Evolutionary conservation across 75 land plant species (phyloP).

Genomic region (Gnetum montanum): DNA sequence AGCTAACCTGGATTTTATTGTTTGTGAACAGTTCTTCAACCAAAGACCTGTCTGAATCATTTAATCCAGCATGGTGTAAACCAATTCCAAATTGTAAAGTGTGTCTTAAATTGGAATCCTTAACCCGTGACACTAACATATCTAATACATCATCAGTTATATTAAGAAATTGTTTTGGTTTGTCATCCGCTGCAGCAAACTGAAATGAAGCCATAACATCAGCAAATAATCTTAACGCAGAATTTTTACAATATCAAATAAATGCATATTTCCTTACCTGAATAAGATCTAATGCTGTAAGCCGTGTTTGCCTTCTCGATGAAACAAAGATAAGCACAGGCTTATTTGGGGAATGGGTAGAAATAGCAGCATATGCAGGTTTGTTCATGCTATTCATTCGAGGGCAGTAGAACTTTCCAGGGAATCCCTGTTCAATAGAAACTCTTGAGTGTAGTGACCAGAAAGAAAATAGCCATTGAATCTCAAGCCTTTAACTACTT

Average conservation of each 20-base stretch:
- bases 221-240: background rate
- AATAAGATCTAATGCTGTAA: constrained; percentile 93
- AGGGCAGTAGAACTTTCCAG: constrained; percentile 96
- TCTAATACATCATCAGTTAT: constrained; percentile 71
- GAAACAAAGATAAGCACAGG: constrained; percentile 98
- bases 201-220: constrained; percentile 17
- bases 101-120: constrained; percentile 77
- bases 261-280: constrained; percentile 44
- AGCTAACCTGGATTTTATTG: constrained; percentile 82
- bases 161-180: constrained; percentile 70
- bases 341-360: constrained; percentile 91
- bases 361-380: constrained; percentile 97
- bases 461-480: too few species aligned
- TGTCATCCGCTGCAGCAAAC: constrained; percentile 94
- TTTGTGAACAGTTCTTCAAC: constrained; percentile 94
- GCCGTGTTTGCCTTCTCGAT: constrained; percentile 93
- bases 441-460: background rate
- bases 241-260: too few species aligned
- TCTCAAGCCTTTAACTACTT: too few species aligned
- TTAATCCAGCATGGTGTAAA: constrained; percentile 94
- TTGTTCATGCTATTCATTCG: constrained; percentile 99
- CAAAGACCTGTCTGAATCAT: constrained; percentile 80
- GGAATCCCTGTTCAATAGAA: constrained; percentile 79
- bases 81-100: constrained; percentile 98
- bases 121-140: constrained; percentile 73